Conservation (phyloP, 2,329 filamentous ascomycete species). For the Myriosclerotinia scirpicola region DNA sequence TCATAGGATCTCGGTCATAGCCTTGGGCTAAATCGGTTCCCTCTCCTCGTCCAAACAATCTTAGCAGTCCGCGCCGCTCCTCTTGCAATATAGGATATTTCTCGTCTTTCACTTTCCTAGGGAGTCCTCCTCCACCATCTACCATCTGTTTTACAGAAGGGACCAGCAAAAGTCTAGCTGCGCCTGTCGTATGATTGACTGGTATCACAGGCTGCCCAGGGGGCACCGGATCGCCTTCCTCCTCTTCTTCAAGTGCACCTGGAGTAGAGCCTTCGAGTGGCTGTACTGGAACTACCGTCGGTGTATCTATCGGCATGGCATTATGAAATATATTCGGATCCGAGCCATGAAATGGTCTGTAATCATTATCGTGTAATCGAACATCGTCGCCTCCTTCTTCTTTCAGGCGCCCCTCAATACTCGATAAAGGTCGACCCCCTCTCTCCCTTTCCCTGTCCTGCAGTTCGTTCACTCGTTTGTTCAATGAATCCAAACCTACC, state of each 20-base stretch:
- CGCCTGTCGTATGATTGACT: constrained; percentile 85
- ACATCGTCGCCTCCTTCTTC: constrained; percentile 16
- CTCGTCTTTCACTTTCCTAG: constrained; percentile 53
- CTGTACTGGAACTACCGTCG: neutral
- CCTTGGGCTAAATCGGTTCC: constrained; percentile 60
- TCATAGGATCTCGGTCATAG: constrained; percentile 38
- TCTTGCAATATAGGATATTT: constrained; percentile 78
- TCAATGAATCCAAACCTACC: constrained; percentile 26
- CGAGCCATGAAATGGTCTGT: neutral
- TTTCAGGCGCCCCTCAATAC: constrained; percentile 7
- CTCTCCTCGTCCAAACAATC: constrained; percentile 77
- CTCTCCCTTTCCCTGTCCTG: constrained; percentile 6
- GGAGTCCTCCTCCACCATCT: constrained; percentile 48
- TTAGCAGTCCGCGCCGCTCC: constrained; percentile 69
- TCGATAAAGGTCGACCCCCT: neutral
- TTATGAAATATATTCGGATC: constrained; percentile 7
- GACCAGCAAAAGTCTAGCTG: constrained; percentile 76
- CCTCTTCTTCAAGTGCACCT: constrained; percentile 42
- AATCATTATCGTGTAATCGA: neutral
- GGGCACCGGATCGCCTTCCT: constrained; percentile 48
- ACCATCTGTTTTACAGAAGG: constrained; percentile 62
- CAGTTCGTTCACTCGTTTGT: constrained; percentile 17
- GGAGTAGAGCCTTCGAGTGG: constrained; percentile 16
- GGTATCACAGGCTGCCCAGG: constrained; percentile 70
- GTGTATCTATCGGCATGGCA: neutral